Evolutionary conservation across 176 grass and related monocot genomes (phyloP).

Genomic region (Cenchrus purpureus): DNA sequence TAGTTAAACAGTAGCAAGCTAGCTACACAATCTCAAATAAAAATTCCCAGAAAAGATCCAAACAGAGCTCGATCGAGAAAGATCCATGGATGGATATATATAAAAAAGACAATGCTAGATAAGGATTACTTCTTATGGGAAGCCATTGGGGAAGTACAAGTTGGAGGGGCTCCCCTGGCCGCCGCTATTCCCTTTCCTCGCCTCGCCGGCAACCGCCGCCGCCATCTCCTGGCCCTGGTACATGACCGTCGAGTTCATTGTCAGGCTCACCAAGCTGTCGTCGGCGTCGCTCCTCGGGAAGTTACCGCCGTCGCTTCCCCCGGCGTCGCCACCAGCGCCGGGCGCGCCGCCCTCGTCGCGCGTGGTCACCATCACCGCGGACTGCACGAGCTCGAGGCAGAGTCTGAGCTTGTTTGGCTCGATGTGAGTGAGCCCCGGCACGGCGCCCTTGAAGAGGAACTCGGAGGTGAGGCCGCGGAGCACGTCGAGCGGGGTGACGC

Average conservation of each 20-base stretch:
- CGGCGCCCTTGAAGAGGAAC: constrained; percentile 98
- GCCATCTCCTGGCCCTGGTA: constrained; percentile 75
- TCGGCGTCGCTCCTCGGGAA: constrained; percentile 51
- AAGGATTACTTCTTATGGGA: constrained; percentile 34
- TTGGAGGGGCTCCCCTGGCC: constrained; percentile 59
- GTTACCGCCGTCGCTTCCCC: constrained; percentile 41
- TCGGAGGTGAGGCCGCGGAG: constrained; percentile 93
- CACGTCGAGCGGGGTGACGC: constrained; percentile 85
- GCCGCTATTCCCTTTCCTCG: constrained; percentile 54
- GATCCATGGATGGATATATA: background rate
- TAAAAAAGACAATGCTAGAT: background rate
- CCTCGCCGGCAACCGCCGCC: constrained; percentile 33
- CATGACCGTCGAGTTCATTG: constrained; percentile 83
- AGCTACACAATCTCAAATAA: background rate
- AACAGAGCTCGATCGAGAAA: constrained; percentile 7
- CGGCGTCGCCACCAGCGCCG: constrained; percentile 44
- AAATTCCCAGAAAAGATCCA: background rate
- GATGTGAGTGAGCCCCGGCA: constrained; percentile 86
- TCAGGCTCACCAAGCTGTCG: constrained; percentile 85
- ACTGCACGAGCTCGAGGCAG: constrained; percentile 97
- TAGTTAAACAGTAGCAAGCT: constrained; percentile 11
- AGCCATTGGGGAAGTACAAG: constrained; percentile 77
- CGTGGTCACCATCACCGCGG: constrained; percentile 80
- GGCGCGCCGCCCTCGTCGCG: constrained; percentile 65
- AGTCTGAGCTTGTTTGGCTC: constrained; percentile 97